Evolutionary conservation across 805 yeast species (phyloP).

Genomic region (Isabelozyma gotoi): DNA sequence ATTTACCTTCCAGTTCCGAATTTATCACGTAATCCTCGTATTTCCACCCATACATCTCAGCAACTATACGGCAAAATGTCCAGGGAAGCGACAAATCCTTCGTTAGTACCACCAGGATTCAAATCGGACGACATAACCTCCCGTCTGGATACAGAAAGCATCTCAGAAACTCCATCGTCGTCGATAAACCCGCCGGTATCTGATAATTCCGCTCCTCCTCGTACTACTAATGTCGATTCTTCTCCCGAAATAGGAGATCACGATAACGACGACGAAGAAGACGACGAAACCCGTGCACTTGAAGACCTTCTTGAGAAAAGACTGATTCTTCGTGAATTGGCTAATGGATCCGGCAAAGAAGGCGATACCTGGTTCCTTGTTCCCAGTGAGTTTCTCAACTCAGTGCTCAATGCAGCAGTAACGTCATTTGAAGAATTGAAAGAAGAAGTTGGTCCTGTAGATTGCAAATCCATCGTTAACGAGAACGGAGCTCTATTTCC

Average conservation of each 20-base stretch:
- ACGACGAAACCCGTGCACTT: background rate
- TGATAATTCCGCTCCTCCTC: background rate
- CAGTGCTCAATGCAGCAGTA: slow-evolving; percentile 34
- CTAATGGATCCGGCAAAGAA: background rate
- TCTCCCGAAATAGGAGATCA: background rate
- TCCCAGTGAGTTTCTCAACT: slow-evolving; percentile 45
- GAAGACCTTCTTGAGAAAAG: background rate
- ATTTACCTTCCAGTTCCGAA: too few species aligned
- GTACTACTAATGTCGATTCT: background rate
- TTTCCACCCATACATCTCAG: too few species aligned
- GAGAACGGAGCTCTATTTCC: slow-evolving; percentile 43
- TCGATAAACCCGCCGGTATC: background rate
- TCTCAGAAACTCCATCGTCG: background rate
- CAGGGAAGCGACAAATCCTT: background rate
- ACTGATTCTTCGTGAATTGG: background rate
- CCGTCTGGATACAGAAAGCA: background rate
- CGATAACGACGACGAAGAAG: background rate
- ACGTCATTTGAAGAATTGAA: slow-evolving; percentile 25
- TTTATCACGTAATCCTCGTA: too few species aligned
- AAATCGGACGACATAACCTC: background rate
- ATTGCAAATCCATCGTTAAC: slow-evolving; percentile 45
- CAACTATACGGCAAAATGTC: too few species aligned
- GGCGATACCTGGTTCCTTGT: slow-evolving; percentile 39
- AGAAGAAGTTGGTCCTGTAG: slow-evolving; percentile 45
- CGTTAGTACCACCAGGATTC: background rate